These are phyloP conservation scores for Eucalyptus fibrosa DNA, from an alignment of 345 rosid species.

Conservation along the genomic window DNA sequence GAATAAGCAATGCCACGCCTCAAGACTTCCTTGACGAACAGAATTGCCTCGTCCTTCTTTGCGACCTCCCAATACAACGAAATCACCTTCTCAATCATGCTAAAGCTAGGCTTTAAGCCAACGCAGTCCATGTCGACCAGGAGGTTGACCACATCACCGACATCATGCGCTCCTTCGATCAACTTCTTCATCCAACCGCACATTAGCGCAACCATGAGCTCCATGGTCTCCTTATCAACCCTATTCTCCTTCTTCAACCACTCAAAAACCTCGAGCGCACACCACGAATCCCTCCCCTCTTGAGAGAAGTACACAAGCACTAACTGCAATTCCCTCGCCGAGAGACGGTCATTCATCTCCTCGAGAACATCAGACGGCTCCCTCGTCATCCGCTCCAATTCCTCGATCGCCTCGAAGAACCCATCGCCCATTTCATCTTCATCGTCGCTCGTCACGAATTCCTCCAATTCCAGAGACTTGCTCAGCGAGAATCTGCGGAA, in stretches of 20 bases:
- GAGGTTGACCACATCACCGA: constrained; percentile 54
- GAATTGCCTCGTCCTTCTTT: constrained; percentile 47
- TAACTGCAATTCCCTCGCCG: constrained; percentile 63
- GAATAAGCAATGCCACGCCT: constrained; percentile 34
- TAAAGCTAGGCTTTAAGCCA: constrained; percentile 75
- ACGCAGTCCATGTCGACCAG: constrained; percentile 90
- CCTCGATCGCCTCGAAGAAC: constrained; percentile 84
- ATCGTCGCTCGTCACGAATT: constrained; percentile 47
- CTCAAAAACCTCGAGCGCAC: constrained; percentile 90
- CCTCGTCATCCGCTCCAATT: constrained; percentile 73
- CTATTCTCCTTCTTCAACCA: constrained; percentile 75
- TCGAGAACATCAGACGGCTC: constrained; percentile 84
- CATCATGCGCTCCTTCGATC: constrained; percentile 50
- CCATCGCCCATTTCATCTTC: constrained; percentile 73
- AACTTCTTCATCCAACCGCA: constrained; percentile 79
- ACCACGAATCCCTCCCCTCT: constrained; percentile 96
- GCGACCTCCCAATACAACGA: constrained; percentile 76
- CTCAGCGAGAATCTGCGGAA: constrained; percentile 19
- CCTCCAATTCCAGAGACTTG: constrained; percentile 58
- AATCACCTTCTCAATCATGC: constrained; percentile 92
- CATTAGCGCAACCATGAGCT: constrained; percentile 90
- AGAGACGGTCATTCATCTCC: constrained; percentile 79
- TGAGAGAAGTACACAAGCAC: constrained; percentile 88
- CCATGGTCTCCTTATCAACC: constrained; percentile 87
- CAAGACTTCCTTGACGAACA: constrained; percentile 64